Percentiles rank a stretch among this genome's conserved stretches.
Conservation (phyloP, 2,329 filamentous ascomycete species). For the Aspergillus jensenii region DNA sequence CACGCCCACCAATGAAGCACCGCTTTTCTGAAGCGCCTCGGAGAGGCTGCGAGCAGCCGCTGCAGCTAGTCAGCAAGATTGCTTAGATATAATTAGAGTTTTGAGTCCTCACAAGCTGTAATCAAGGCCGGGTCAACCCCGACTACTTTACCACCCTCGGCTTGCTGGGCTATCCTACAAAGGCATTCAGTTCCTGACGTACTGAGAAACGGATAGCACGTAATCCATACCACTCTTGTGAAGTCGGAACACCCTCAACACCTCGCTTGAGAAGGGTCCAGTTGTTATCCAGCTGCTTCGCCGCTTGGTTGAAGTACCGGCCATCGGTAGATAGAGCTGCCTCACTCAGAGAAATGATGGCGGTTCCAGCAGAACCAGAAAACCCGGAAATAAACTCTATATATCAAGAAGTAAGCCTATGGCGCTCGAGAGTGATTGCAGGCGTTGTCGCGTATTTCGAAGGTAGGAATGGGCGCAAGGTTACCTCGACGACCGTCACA, state of each 20-base stretch:
- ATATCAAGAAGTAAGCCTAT: slow-evolving; percentile 15
- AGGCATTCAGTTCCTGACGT: slow-evolving; percentile 13
- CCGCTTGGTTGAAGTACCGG: slow-evolving; percentile 95
- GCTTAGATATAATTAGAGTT: background rate
- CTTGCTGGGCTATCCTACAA: slow-evolving; percentile 69
- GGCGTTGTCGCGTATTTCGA: background rate
- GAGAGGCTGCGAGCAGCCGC: slow-evolving; percentile 71
- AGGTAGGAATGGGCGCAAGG: slow-evolving; percentile 1
- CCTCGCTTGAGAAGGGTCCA: slow-evolving; percentile 93
- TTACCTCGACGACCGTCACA: slow-evolving; percentile 82
- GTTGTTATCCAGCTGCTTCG: slow-evolving; percentile 85
- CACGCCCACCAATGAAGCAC: slow-evolving; percentile 71
- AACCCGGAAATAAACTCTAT: slow-evolving; percentile 87
- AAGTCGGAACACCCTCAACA: slow-evolving; percentile 88
- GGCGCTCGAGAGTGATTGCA: slow-evolving; percentile 6
- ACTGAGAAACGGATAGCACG: background rate
- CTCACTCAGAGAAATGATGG: slow-evolving; percentile 80
- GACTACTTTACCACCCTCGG: slow-evolving; percentile 81
- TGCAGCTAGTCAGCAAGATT: slow-evolving; percentile 23
- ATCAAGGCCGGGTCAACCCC: slow-evolving; percentile 89
- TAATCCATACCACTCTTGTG: slow-evolving; percentile 80
- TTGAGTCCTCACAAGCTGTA: slow-evolving; percentile 57
- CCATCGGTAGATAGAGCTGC: slow-evolving; percentile 93
- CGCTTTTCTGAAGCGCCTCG: slow-evolving; percentile 84
- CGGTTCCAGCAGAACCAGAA: slow-evolving; percentile 90